phyloP scores from a whole-genome alignment of 176 grass and related monocot species.

The Aegilops tauschii region DNA sequence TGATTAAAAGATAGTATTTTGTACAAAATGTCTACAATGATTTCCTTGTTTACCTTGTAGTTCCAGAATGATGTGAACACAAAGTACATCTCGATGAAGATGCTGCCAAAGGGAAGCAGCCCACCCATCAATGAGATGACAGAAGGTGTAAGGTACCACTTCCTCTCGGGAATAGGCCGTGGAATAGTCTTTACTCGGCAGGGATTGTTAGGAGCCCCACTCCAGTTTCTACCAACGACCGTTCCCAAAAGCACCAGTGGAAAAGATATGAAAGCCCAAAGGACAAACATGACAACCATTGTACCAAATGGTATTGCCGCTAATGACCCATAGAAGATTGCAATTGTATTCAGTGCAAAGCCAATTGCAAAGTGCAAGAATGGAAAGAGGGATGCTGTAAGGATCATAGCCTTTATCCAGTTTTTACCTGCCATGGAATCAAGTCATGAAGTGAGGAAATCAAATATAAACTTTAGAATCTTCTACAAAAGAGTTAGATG shows the following conservation, averaged over 20 bases:
- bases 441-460: not conserved
- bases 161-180: slow-evolving; percentile 89
- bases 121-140: slow-evolving; percentile 92
- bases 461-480: not conserved
- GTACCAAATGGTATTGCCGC: slow-evolving; percentile 96
- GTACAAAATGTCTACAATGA: not conserved
- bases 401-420: slow-evolving; percentile 96
- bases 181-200: slow-evolving; percentile 99
- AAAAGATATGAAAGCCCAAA: slow-evolving; percentile 99
- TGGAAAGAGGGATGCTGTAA: slow-evolving; percentile 90
- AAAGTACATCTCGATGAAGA: slow-evolving; percentile 99
- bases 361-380: slow-evolving; percentile 94
- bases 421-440: slow-evolving; percentile 76
- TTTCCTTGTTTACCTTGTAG: slow-evolving; percentile 75
- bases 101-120: slow-evolving; percentile 93
- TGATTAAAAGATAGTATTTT: not conserved
- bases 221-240: slow-evolving; percentile 91
- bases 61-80: slow-evolving; percentile 99
- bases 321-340: slow-evolving; percentile 93
- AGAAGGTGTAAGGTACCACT: slow-evolving; percentile 95
- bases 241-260: slow-evolving; percentile 88
- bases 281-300: slow-evolving; percentile 91
- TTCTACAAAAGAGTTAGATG: not conserved
- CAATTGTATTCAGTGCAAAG: slow-evolving; percentile 85
- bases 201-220: slow-evolving; percentile 95